phyloP scores from a whole-genome alignment of 2,329 filamentous ascomycete genomes.

The Lachnellula subtilissima region DNA sequence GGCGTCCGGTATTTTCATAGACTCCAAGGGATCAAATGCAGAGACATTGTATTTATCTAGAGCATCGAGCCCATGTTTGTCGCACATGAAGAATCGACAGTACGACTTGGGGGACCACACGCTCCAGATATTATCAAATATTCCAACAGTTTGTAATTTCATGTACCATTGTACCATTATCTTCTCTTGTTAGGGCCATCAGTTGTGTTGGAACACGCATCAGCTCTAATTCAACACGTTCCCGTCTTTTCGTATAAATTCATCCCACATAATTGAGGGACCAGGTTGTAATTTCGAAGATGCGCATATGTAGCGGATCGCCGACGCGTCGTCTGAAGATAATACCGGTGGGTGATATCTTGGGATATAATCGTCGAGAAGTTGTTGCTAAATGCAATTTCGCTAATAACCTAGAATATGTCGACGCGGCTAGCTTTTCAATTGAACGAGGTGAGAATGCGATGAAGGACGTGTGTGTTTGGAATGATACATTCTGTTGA shows the following conservation, averaged over 20 bases:
- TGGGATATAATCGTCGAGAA: constrained; percentile 66
- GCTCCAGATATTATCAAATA: constrained; percentile 85
- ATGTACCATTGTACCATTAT: constrained; percentile 76
- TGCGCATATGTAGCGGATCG: constrained; percentile 70
- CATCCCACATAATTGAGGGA: constrained; percentile 70
- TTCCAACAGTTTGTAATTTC: constrained; percentile 74
- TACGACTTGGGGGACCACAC: constrained; percentile 79
- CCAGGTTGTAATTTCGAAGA: constrained; percentile 74
- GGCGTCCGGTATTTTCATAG: constrained; percentile 68
- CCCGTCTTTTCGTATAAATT: constrained; percentile 78
- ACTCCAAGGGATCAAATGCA: constrained; percentile 71
- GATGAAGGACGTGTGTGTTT: neutral
- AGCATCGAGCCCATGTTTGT: constrained; percentile 60
- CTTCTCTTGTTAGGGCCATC: constrained; percentile 71
- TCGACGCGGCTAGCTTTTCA: neutral
- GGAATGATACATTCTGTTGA: neutral
- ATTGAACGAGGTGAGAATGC: neutral
- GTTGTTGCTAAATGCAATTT: constrained; percentile 51
- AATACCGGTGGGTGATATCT: constrained; percentile 58
- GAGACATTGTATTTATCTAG: constrained; percentile 85
- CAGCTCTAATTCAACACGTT: constrained; percentile 68
- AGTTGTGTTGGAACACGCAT: constrained; percentile 80
- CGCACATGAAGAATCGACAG: constrained; percentile 70
- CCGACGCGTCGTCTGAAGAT: constrained; percentile 64
- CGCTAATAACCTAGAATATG: neutral